Evolutionary conservation across 805 yeast genomes (phyloP).

Genomic region (Lipomyces orientalis): DNA sequence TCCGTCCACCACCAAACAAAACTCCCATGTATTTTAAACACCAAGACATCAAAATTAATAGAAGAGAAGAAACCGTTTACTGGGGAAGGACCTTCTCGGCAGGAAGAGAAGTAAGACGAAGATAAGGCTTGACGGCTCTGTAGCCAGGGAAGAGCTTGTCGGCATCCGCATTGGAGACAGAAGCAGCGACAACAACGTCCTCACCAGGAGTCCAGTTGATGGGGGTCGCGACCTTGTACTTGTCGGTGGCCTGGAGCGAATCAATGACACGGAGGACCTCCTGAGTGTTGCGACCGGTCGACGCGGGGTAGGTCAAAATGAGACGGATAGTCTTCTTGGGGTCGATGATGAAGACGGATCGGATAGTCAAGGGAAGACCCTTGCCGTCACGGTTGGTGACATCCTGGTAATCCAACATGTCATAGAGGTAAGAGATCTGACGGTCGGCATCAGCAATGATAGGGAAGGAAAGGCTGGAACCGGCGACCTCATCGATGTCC

Average conservation of each 20-base stretch:
- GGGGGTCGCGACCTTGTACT: slow-evolving; percentile 88
- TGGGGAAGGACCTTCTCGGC: slow-evolving; percentile 29
- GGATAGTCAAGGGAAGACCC: slow-evolving; percentile 85
- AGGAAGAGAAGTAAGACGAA: slow-evolving; percentile 63
- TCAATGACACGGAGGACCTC: slow-evolving; percentile 92
- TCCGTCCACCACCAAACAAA: neutral
- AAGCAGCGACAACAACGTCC: slow-evolving; percentile 92
- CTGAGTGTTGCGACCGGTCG: slow-evolving; percentile 92
- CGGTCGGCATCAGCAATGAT: slow-evolving; percentile 87
- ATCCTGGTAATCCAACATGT: slow-evolving; percentile 88
- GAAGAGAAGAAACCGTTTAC: neutral
- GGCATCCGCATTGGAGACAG: slow-evolving; percentile 82
- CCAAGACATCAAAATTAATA: neutral
- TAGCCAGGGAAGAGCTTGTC: slow-evolving; percentile 87
- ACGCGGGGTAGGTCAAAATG: slow-evolving; percentile 88
- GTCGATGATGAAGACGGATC: slow-evolving; percentile 92
- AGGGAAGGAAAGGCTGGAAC: slow-evolving; percentile 77
- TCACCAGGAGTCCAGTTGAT: slow-evolving; percentile 72
- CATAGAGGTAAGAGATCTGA: slow-evolving; percentile 80
- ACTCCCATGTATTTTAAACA: neutral
- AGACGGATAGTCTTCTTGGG: slow-evolving; percentile 90
- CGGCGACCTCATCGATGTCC: slow-evolving; percentile 85
- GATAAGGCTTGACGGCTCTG: slow-evolving; percentile 89
- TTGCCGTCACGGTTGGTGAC: slow-evolving; percentile 72
- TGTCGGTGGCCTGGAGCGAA: slow-evolving; percentile 86